Conservation (phyloP, 371 early-diverging fungal genomes). For the Enterospora canceri region DNA sequence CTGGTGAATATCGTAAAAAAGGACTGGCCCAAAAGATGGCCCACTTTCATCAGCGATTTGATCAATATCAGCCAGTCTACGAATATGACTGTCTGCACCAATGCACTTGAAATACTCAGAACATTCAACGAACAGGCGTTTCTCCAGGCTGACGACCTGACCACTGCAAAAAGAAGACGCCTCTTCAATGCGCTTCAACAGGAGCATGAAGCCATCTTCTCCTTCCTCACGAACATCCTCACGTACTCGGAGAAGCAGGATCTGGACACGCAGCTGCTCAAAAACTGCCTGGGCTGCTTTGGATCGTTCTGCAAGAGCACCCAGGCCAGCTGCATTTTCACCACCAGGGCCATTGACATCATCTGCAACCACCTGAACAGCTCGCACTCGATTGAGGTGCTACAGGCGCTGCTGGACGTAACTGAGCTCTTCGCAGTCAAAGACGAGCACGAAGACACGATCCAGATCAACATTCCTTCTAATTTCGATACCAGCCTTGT, state of each 20-base stretch:
- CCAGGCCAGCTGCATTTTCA: conserved; percentile 82
- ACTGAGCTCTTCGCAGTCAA: conserved; percentile 15
- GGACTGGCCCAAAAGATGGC: conserved; percentile 99
- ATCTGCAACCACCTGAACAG: conserved; percentile 48
- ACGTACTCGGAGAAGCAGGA: conserved; percentile 59
- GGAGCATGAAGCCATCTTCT: conserved; percentile 84
- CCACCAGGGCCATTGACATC: conserved; percentile 70
- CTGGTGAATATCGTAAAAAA: conserved; percentile 78
- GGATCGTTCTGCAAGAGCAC: conserved; percentile 85
- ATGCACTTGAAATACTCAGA: conserved; percentile 92
- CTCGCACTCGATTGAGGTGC: conserved; percentile 21
- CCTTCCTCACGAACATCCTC: conserved; percentile 80
- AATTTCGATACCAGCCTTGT: conserved; percentile 1
- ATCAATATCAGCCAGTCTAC: conserved; percentile 71
- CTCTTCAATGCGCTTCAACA: conserved; percentile 78
- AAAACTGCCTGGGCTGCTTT: conserved; percentile 76
- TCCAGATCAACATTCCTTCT: not conserved
- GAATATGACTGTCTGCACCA: conserved; percentile 79
- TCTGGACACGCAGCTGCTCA: conserved; percentile 61
- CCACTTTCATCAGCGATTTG: conserved; percentile 89
- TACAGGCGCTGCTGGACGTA: conserved; percentile 40
- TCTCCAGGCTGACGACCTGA: conserved; percentile 85
- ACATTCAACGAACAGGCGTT: conserved; percentile 81
- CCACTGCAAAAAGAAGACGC: conserved; percentile 72
- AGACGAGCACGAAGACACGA: not conserved